phyloP scores from a whole-genome alignment of 1,139 yeast species.

The Hemisphaericaspora xylofermentans region DNA sequence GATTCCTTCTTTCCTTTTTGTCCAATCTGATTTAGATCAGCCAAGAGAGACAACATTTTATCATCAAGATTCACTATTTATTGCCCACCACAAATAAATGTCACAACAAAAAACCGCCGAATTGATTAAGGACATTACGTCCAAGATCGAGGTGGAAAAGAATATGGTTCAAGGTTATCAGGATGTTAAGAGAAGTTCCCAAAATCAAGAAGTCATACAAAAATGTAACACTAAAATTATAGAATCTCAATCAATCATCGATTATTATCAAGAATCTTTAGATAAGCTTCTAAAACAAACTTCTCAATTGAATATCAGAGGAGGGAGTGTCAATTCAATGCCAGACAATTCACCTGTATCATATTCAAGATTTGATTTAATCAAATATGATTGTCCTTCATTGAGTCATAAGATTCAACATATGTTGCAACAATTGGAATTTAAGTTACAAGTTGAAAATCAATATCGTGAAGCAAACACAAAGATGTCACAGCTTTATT shows the following conservation, averaged over 20 bases:
- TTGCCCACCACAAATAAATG: constrained; percentile 2
- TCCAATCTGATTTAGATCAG: no score
- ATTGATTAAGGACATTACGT: constrained; percentile 61
- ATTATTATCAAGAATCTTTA: constrained; percentile 78
- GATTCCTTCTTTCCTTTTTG: no score
- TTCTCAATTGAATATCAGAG: constrained; percentile 10
- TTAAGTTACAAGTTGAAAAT: constrained; percentile 88
- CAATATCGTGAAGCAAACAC: constrained; percentile 92
- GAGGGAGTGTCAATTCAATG: constrained; percentile 9
- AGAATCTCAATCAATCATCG: constrained; percentile 89
- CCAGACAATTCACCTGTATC: constrained; percentile 29
- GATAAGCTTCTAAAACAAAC: constrained; percentile 53
- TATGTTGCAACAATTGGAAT: constrained; percentile 92
- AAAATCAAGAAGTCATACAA: constrained; percentile 80
- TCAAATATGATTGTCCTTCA: constrained; percentile 91
- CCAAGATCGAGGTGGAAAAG: constrained; percentile 83
- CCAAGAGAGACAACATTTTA: not conserved
- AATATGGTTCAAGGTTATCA: constrained; percentile 88
- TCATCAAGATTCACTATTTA: not conserved
- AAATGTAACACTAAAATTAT: constrained; percentile 87
- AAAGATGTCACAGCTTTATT: constrained; percentile 80
- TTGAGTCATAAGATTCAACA: constrained; percentile 93
- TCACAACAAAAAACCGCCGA: constrained; percentile 21
- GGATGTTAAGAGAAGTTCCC: constrained; percentile 72
- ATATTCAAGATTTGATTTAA: constrained; percentile 71